Evolutionary conservation across 495 filamentous ascomycete species (phyloP).

Genomic region (Penicillium waksmanii): DNA sequence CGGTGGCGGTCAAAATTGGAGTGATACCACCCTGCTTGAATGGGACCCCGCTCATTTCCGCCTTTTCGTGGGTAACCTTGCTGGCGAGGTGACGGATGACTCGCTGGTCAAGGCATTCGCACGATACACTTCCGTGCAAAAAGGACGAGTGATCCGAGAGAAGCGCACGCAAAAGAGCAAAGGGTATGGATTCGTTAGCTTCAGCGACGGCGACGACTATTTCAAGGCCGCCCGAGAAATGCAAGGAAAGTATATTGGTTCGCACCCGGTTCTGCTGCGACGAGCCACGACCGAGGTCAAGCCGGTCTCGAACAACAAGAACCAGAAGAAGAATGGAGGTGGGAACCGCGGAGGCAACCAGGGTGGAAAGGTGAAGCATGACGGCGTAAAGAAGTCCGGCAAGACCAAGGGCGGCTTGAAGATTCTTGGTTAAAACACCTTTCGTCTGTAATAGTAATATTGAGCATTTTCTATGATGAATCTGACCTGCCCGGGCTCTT

Average conservation of each 20-base stretch:
- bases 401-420: conserved; percentile 82
- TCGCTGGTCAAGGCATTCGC: conserved; percentile 91
- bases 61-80: conserved; percentile 94
- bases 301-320: conserved; percentile 55
- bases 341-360: conserved; percentile 32
- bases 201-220: conserved; percentile 92
- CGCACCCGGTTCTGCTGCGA: conserved; percentile 84
- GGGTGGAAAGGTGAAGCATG: conserved; percentile 53
- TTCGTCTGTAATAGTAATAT: not conserved
- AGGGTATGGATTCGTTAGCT: conserved; percentile 95
- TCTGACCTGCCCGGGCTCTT: not conserved
- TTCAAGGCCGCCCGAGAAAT: conserved; percentile 95
- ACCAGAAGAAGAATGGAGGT: conserved; percentile 46
- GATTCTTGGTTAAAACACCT: conserved; percentile 65
- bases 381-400: conserved; percentile 75
- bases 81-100: conserved; percentile 98
- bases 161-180: conserved; percentile 95
- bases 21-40: conserved; percentile 81
- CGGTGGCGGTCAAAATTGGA: conserved; percentile 90
- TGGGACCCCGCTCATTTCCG: conserved; percentile 97
- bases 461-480: not conserved
- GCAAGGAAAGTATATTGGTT: conserved; percentile 99
- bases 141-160: conserved; percentile 93
- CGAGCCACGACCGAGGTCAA: conserved; percentile 91
- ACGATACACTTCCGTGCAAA: conserved; percentile 83